Conservation (phyloP, 2,329 filamentous ascomycete genomes). For the Arthrobotrys sinensis region DNA sequence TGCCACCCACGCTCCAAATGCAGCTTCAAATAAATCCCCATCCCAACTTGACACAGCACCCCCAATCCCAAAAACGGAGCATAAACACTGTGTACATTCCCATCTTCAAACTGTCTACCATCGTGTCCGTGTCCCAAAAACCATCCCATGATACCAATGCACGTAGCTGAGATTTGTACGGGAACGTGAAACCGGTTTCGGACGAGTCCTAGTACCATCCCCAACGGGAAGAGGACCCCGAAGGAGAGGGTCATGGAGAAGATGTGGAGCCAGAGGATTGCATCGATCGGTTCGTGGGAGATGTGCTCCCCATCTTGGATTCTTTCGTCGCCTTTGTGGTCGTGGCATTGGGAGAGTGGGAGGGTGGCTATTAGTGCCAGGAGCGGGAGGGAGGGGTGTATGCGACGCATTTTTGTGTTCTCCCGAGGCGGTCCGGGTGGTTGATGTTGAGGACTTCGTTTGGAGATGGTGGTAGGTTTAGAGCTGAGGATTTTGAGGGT, state of each 20-base stretch:
- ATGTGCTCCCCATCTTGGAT: slow-evolving; percentile 50
- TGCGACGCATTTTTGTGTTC: slow-evolving; percentile 25
- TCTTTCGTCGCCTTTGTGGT: slow-evolving; percentile 45
- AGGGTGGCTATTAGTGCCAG: slow-evolving; percentile 32
- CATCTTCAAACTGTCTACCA: slow-evolving; percentile 83
- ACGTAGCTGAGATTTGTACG: slow-evolving; percentile 81
- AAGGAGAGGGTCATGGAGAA: slow-evolving; percentile 88
- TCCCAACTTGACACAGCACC: slow-evolving; percentile 80
- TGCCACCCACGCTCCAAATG: slow-evolving; percentile 89
- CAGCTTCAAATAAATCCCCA: slow-evolving; percentile 89
- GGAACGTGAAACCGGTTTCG: slow-evolving; percentile 96
- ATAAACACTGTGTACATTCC: slow-evolving; percentile 85
- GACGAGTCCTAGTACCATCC: slow-evolving; percentile 84
- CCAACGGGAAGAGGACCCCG: slow-evolving; percentile 91
- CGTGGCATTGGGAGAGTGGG: slow-evolving; percentile 58
- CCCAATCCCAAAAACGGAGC: slow-evolving; percentile 85
- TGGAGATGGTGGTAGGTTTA: not conserved
- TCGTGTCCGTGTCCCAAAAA: slow-evolving; percentile 92
- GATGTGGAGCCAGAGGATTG: slow-evolving; percentile 93
- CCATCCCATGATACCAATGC: slow-evolving; percentile 80
- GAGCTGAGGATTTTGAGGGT: slow-evolving; percentile 16
- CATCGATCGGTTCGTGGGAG: slow-evolving; percentile 71
- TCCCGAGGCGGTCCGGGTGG: not conserved
- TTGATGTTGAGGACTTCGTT: slow-evolving; percentile 3
- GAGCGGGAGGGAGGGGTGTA: slow-evolving; percentile 8